Evolutionary conservation across 2,329 filamentous ascomycete genomes (phyloP).

Genomic region (Neoscytalidium dimidiatum): DNA sequence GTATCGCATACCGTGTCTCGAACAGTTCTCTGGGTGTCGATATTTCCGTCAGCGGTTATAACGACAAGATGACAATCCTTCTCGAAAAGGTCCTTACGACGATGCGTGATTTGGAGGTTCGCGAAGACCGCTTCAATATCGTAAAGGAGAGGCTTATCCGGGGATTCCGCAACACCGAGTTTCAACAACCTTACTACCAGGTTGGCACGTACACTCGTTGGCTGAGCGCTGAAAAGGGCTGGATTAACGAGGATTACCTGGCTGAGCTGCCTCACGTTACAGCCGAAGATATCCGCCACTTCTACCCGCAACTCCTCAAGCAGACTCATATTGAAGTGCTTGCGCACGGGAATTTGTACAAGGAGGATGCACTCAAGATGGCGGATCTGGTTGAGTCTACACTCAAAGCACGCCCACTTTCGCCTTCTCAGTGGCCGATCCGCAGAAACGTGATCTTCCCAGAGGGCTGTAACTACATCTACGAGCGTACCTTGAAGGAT

Average conservation of each 20-base stretch:
- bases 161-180: constrained; percentile 82
- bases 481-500: constrained; percentile 77
- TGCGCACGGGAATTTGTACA: constrained; percentile 90
- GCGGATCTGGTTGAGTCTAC: constrained; percentile 80
- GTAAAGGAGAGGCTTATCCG: constrained; percentile 82
- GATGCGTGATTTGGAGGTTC: constrained; percentile 81
- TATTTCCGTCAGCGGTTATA: constrained; percentile 84
- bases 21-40: constrained; percentile 73
- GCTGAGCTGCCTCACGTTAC: constrained; percentile 76
- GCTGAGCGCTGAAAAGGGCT: constrained; percentile 75
- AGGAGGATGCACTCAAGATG: constrained; percentile 85
- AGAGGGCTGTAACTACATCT: constrained; percentile 79
- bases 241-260: constrained; percentile 76
- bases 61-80: constrained; percentile 90
- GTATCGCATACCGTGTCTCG: constrained; percentile 78
- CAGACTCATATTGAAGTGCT: constrained; percentile 88
- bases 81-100: constrained; percentile 84
- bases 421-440: constrained; percentile 77
- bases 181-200: constrained; percentile 85
- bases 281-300: constrained; percentile 70
- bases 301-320: constrained; percentile 76
- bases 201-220: constrained; percentile 81
- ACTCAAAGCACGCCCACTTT: constrained; percentile 72
- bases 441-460: constrained; percentile 76
- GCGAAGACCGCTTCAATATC: constrained; percentile 85